A percentile compares a stretch with the other conserved stretches of the same genome.
phyloP scores from a whole-genome alignment of 2,329 filamentous ascomycete genomes.

The Coleophoma crateriformis region DNA sequence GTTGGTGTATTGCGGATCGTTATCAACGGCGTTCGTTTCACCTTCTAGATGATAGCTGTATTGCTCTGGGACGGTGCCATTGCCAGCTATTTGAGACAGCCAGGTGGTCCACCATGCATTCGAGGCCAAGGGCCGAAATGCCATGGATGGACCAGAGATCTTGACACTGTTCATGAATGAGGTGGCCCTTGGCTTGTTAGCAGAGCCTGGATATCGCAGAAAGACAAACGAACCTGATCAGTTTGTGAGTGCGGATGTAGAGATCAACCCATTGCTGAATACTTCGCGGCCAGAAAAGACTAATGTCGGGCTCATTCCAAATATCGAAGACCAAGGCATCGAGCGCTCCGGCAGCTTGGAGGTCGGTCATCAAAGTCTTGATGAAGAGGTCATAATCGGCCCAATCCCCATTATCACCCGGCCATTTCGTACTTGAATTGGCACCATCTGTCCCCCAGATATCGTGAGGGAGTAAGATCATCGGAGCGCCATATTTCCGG shows the following conservation, averaged over 20 bases:
- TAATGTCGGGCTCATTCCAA: constrained; percentile 47
- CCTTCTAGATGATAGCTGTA: constrained; percentile 38
- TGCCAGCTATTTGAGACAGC: constrained; percentile 27
- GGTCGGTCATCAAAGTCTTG: constrained; percentile 26
- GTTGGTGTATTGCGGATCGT: constrained; percentile 24
- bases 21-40: constrained; percentile 8
- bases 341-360: constrained; percentile 29
- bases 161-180: constrained; percentile 2
- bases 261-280: constrained; percentile 32
- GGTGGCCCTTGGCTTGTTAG: background rate
- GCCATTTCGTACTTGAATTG: constrained; percentile 28
- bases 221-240: constrained; percentile 3
- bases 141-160: constrained; percentile 34
- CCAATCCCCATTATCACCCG: constrained; percentile 44
- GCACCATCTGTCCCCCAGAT: constrained; percentile 38
- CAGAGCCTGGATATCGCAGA: background rate
- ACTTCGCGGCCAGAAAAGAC: constrained; percentile 27
- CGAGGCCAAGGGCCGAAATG: constrained; percentile 23
- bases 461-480: constrained; percentile 37
- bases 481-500: constrained; percentile 33
- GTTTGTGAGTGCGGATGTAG: constrained; percentile 18
- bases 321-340: constrained; percentile 38
- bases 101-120: constrained; percentile 36
- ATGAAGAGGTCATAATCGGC: constrained; percentile 34
- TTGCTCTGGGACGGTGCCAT: constrained; percentile 35